Base-by-base conservation (phyloP, 192 early-diverging fungal genomes). In the Mortierella hygrophila region DNA sequence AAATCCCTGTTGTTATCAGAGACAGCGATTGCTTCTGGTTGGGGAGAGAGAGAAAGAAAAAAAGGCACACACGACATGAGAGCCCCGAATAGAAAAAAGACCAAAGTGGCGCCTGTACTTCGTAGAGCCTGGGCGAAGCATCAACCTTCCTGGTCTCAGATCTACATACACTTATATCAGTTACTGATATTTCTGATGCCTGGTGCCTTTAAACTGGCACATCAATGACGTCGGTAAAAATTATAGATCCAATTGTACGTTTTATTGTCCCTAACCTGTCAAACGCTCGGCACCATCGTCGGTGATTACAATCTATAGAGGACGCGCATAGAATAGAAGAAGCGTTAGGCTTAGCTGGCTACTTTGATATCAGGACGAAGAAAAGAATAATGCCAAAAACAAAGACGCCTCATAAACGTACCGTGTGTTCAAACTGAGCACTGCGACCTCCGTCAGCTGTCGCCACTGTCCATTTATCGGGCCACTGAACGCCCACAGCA, bases 361-460 rank as follows among this genome's bases (percentile, higher is more conserved):
- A 41, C 20, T 54, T 18, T 20, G 49, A 21, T 16, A 52, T 21
- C 16, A 20, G 18, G 18, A 21, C 18, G 18, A 52, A 52, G 20
- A 52, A 11, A 38, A 68, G 20, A 11, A 55, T 6, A 54, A 5
- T 42, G 35, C 16, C 3, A 41, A 70, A 55, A 41, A 41, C 10
- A 21, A 52, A 72, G 20, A 71, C 26, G 46, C 20, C 7, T 65
- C 44, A 29, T 47, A 26, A 32, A 37, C 78, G 78, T 86, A 90
- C 88, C n/a, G 94, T 95, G 82, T 96, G 94, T 81, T 96, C 97
- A 89, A 94, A 98, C 90, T 98, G 97, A 26, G 97, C 95, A 44
- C 96, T 94, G 54, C 96, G 88, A 8, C 96, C 96, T 44, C 95
- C 94, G 81, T 97, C 97, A 16, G 79, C 79, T 0, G 97, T 96